These are phyloP conservation scores for Liquidambar formosana DNA, from an alignment of 164 flowering plant genomes.

Conservation along the genomic window DNA sequence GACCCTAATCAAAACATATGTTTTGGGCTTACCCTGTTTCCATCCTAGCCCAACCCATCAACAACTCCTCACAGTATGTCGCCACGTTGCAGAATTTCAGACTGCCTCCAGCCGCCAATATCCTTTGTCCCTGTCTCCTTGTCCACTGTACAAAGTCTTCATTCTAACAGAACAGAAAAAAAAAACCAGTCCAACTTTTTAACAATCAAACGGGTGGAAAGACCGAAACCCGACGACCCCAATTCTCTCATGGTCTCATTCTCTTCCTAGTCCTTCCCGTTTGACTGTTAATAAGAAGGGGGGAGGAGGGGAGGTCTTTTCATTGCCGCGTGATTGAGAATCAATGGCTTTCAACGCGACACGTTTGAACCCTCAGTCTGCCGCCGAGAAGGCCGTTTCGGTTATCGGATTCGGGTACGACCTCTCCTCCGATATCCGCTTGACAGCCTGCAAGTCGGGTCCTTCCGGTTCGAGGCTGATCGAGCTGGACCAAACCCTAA, in stretches of 20 bases:
- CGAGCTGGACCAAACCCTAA: slow-evolving; percentile 42
- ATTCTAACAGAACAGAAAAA: neutral
- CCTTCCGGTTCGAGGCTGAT: slow-evolving; percentile 55
- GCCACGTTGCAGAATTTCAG: neutral
- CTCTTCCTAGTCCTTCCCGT: neutral
- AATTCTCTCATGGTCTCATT: too few relatives aligned
- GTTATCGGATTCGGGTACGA: slow-evolving; percentile 80
- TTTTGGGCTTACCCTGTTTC: too few relatives aligned
- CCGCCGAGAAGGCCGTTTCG: slow-evolving; percentile 78
- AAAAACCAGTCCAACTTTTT: neutral
- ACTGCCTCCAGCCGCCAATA: neutral
- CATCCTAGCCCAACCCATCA: too few relatives aligned
- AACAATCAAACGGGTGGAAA: neutral
- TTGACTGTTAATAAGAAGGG: neutral
- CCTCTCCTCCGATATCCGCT: slow-evolving; percentile 50
- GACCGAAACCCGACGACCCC: neutral
- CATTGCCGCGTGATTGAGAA: neutral
- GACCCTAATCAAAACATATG: too few relatives aligned
- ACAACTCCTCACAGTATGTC: neutral
- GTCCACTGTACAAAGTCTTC: neutral
- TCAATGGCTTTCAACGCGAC: slow-evolving; percentile 1
- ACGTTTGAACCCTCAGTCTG: slow-evolving; percentile 41
- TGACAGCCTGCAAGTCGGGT: slow-evolving; percentile 61
- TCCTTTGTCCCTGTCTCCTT: neutral
- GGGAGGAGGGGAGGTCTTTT: neutral